Base-by-base conservation (phyloP, 1,139 yeast genomes). In the Candida sanyaensis region DNA sequence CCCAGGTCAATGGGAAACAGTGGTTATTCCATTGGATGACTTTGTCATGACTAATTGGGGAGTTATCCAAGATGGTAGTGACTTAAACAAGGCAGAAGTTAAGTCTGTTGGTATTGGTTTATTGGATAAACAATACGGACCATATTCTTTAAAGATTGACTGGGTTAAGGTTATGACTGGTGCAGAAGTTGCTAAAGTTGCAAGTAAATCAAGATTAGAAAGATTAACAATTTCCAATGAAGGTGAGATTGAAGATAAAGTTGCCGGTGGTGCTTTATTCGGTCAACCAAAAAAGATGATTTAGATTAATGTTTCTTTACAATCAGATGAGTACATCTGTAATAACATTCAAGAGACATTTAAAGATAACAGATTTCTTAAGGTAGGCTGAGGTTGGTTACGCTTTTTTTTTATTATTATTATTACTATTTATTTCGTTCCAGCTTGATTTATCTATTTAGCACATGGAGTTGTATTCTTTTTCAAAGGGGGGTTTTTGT, bases 1-100 rank as follows among this genome's bases (percentile, higher is more conserved):
- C 36, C 91, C 92, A 0, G 92, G 92, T 3, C 77, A 82, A 54
- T 89, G 96, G 96, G 96, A 89, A 61, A 86, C 90, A 1, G 90
- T 88, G 32, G 81, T 84, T 34, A 83, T 88, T 36, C 91, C 95
- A 43, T 71, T 89, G 48, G 77, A 83, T 55, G 92, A 86, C 60
- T 88, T 89, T 65, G 92, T 88, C 48, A 75, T 88, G 68, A 89
- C 96, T 30, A 88, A 87, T 61, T 84, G 89, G 79, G 96, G 96
- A 8, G 81, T 80, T 29, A 84, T 89, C 49, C 93, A 86, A 68
- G 88, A 84, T 53, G 84, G 84, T 23, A 65, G 71, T 48, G 79
- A 74, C 53, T 61, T 89, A 62, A 86, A 88, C 61, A 80, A 80
- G 57, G 73, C 80, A 30, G 81, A 81, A 55, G 80, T 89, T 46